Conservation (phyloP, 192 early-diverging fungal genomes). For the Podila epicladia region DNA sequence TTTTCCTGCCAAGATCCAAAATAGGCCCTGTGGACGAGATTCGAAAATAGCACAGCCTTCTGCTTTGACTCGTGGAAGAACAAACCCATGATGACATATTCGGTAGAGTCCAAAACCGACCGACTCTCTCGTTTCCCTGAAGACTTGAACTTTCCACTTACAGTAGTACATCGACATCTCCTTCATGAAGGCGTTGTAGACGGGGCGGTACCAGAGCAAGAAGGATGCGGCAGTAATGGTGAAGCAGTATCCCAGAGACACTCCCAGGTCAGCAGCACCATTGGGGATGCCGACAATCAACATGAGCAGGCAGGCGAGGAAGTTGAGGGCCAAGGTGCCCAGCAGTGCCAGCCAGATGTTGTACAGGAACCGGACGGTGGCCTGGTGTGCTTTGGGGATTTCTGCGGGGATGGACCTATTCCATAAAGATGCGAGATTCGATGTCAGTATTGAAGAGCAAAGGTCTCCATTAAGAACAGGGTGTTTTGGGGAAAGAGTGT, state of each 20-base stretch:
- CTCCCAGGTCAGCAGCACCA: slow-evolving; percentile 82
- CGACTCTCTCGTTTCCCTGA: background rate
- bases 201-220: slow-evolving; percentile 89
- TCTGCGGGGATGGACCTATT: slow-evolving; percentile 68
- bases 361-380: slow-evolving; percentile 75
- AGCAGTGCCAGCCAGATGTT: slow-evolving; percentile 80
- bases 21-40: background rate
- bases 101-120: background rate
- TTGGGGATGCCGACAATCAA: slow-evolving; percentile 75
- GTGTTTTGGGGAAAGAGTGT: background rate
- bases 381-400: slow-evolving; percentile 72
- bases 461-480: background rate
- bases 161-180: slow-evolving; percentile 88
- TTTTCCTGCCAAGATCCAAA: slow-evolving; percentile 2
- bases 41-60: slow-evolving; percentile 3
- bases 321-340: slow-evolving; percentile 78
- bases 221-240: slow-evolving; percentile 81
- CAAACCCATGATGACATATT: background rate
- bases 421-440: background rate
- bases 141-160: slow-evolving; percentile 35
- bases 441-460: background rate
- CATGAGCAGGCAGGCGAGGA: slow-evolving; percentile 79
- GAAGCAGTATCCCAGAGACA: slow-evolving; percentile 77
- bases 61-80: background rate
- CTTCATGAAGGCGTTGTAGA: slow-evolving; percentile 90